phyloP scores from a whole-genome alignment of 139 green algal species.

The Chlamydomonas incerta region DNA sequence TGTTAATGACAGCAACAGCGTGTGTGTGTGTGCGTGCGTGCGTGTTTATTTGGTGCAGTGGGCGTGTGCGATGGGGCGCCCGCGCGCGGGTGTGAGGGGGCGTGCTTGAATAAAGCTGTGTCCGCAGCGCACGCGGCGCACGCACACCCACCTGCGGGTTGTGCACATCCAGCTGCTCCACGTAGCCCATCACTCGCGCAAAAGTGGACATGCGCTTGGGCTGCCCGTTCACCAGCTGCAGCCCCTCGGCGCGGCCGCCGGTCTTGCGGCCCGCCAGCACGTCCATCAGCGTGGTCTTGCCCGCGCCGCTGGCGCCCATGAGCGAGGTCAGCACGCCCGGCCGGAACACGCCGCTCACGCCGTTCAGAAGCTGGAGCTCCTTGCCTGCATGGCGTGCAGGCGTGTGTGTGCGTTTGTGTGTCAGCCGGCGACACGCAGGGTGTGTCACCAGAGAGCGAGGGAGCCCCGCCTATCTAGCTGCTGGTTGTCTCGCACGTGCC shows the following conservation, averaged over 20 bases:
- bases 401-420: too few relatives aligned
- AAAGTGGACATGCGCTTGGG: conserved; percentile 76
- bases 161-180: conserved; percentile 65
- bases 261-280: conserved; percentile 82
- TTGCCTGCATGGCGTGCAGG: too few relatives aligned
- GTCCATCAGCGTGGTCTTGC: conserved; percentile 88
- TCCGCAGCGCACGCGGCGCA: too few relatives aligned
- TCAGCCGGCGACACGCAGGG: too few relatives aligned
- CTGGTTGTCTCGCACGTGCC: too few relatives aligned
- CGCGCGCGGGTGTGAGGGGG: too few relatives aligned
- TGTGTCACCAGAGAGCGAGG: too few relatives aligned
- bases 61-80: too few relatives aligned
- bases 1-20: not conserved
- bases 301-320: conserved; percentile 76
- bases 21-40: too few relatives aligned
- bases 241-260: not conserved
- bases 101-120: too few relatives aligned
- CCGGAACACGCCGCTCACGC: conserved; percentile 51
- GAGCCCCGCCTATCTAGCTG: too few relatives aligned
- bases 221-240: conserved; percentile 57
- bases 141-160: conserved; percentile 7
- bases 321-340: conserved; percentile 52
- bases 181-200: conserved; percentile 56
- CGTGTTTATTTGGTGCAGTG: too few relatives aligned
- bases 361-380: conserved; percentile 58